Evolutionary conservation across 257 asterid genomes (phyloP).

Genomic region (Mitragyna speciosa): DNA sequence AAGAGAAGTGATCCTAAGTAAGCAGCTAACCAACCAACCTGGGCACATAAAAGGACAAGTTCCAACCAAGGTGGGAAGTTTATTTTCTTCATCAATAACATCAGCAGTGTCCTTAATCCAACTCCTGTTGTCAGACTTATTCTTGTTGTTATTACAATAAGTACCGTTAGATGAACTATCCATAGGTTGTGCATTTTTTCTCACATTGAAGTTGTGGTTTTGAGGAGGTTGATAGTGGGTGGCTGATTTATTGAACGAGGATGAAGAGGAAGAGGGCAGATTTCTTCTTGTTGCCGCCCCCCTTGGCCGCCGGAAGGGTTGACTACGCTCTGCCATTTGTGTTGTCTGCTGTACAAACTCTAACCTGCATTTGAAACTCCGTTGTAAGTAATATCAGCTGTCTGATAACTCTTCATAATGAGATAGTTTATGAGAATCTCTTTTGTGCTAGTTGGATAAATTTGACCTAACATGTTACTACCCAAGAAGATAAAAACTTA

Average conservation of each 20-base stretch:
- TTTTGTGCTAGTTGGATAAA: not conserved
- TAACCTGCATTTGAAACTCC: not conserved
- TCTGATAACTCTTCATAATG: not conserved
- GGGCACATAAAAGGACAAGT: constrained; percentile 95
- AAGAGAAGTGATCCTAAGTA: not conserved
- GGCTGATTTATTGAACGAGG: constrained; percentile 17
- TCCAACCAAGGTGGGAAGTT: constrained; percentile 49
- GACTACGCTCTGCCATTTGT: not conserved
- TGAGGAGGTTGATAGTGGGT: constrained; percentile 13
- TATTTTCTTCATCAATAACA: constrained; percentile 31
- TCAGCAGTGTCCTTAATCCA: constrained; percentile 17
- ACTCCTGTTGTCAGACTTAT: constrained; percentile 16
- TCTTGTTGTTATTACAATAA: constrained; percentile 17
- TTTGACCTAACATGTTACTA: too few relatives aligned
- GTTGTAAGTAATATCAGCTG: not conserved
- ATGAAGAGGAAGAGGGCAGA: constrained; percentile 12
- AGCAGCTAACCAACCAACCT: constrained; percentile 37
- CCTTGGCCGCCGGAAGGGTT: constrained; percentile 12
- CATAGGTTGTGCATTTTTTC: constrained; percentile 12
- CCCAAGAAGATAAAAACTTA: too few relatives aligned
- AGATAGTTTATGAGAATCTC: not conserved
- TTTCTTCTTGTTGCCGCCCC: not conserved
- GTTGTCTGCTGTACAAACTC: not conserved
- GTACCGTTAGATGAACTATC: constrained; percentile 23
- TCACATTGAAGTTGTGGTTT: constrained; percentile 13